Conservation (phyloP, 1,284 basidiomycete genomes). For the Exobasidium cylindrosporum region DNA sequence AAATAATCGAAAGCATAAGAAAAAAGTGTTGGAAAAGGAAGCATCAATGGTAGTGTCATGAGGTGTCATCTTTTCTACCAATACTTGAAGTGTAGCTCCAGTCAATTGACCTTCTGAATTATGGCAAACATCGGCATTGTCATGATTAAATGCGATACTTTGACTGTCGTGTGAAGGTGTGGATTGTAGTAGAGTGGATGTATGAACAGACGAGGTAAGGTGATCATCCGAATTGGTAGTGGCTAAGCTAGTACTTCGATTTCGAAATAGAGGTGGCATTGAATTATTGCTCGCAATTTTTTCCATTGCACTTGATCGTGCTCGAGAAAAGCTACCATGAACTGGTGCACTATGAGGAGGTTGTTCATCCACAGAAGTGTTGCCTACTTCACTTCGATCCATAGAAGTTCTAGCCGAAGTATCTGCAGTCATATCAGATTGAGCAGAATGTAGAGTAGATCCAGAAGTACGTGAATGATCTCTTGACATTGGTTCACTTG, state of each 20-base stretch:
- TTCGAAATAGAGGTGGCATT: not conserved
- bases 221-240: not conserved
- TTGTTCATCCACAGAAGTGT: not conserved
- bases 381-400: slow-evolving; percentile 20
- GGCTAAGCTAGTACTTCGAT: too few relatives aligned
- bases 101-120: slow-evolving; percentile 85
- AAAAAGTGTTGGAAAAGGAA: slow-evolving; percentile 82
- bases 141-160: slow-evolving; percentile 41
- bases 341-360: too few relatives aligned
- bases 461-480: slow-evolving; percentile 25
- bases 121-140: slow-evolving; percentile 77
- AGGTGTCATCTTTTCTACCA: slow-evolving; percentile 95
- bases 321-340: not conserved
- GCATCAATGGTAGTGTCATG: slow-evolving; percentile 79
- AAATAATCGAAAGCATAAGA: slow-evolving; percentile 93
- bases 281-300: not conserved
- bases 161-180: slow-evolving; percentile 23
- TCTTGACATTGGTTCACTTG: slow-evolving; percentile 25
- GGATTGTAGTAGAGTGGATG: not conserved
- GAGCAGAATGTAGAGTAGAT: slow-evolving; percentile 32
- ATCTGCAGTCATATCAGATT: slow-evolving; percentile 31
- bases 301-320: not conserved
- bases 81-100: slow-evolving; percentile 79
- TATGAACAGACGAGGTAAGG: not conserved
- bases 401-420: slow-evolving; percentile 42